A percentile compares a stretch with the other conserved stretches of the same genome.
phyloP scores from a whole-genome alignment of 106 monocot genomes.

The Iris macrosiphon region DNA sequence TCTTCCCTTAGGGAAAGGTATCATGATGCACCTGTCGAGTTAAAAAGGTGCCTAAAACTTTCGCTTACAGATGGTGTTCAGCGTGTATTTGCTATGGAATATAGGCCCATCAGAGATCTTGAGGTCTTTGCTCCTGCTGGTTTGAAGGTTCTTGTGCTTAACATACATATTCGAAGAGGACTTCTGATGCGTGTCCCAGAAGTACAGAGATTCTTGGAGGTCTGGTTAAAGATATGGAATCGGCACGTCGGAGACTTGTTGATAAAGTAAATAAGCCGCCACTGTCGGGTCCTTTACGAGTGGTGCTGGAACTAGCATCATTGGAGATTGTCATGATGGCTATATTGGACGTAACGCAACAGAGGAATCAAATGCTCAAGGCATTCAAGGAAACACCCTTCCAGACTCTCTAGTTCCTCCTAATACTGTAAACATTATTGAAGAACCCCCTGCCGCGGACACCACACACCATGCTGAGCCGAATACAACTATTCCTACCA shows the following conservation, averaged over 20 bases:
- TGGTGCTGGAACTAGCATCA: too few species aligned
- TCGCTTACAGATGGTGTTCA: conserved; percentile 72
- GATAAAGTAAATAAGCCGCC: conserved; percentile 85
- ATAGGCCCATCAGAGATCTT: conserved; percentile 60
- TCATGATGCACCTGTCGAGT: conserved; percentile 35
- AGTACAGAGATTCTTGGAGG: conserved; percentile 59
- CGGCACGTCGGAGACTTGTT: conserved; percentile 70
- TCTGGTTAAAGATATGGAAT: conserved; percentile 59
- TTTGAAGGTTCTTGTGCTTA: conserved; percentile 72
- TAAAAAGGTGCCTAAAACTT: conserved; percentile 72
- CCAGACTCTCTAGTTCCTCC: too few species aligned
- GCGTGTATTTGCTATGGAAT: conserved; percentile 69
- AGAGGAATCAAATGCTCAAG: too few species aligned
- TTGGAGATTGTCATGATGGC: too few species aligned
- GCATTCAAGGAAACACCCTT: too few species aligned
- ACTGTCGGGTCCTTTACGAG: too few species aligned
- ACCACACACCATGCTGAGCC: conserved; percentile 4
- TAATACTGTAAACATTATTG: too few species aligned
- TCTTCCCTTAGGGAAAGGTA: conserved; percentile 61
- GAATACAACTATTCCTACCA: background rate
- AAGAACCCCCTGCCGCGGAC: conserved; percentile 6
- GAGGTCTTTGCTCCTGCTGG: conserved; percentile 71
- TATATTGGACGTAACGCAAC: background rate
- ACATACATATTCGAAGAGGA: conserved; percentile 68
- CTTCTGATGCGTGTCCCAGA: conserved; percentile 88